Percentiles rank a stretch among this genome's conserved stretches.
phyloP scores from a whole-genome alignment of 345 rosid species.

The Dipteronia sinensis region DNA sequence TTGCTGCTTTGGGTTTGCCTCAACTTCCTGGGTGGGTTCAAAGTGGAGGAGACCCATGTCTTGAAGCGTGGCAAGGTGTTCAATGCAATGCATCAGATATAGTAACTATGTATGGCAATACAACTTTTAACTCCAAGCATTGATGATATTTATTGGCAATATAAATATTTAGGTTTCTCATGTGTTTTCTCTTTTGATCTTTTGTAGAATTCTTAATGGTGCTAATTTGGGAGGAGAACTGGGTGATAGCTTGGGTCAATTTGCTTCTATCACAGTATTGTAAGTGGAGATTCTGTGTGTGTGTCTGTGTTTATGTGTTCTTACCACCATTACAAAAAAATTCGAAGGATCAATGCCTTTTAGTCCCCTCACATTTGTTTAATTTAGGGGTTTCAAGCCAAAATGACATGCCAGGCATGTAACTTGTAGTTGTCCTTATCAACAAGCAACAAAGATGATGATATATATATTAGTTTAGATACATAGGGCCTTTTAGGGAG shows the following conservation, averaged over 20 bases:
- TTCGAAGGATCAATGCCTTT: not conserved
- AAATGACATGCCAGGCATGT: not conserved
- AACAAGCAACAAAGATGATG: not conserved
- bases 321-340: not conserved
- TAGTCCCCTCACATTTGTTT: not conserved
- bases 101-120: conserved; percentile 49
- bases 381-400: conserved; percentile 1
- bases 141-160: not conserved
- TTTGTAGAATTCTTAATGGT: conserved; percentile 68
- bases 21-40: conserved; percentile 91
- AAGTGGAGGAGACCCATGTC: conserved; percentile 94
- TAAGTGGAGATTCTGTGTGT: conserved; percentile 40
- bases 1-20: conserved; percentile 74
- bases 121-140: not conserved
- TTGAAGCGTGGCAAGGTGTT: conserved; percentile 91
- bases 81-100: conserved; percentile 64
- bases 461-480: not conserved
- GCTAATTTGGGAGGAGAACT: conserved; percentile 95
- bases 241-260: conserved; percentile 63
- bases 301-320: not conserved
- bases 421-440: not conserved
- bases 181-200: conserved; percentile 16
- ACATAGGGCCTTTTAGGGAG: not conserved
- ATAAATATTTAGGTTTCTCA: conserved; percentile 1
- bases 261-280: conserved; percentile 78